Evolutionary conservation across 495 filamentous ascomycete species (phyloP).

Genomic region (Podospora pseudoanserina): DNA sequence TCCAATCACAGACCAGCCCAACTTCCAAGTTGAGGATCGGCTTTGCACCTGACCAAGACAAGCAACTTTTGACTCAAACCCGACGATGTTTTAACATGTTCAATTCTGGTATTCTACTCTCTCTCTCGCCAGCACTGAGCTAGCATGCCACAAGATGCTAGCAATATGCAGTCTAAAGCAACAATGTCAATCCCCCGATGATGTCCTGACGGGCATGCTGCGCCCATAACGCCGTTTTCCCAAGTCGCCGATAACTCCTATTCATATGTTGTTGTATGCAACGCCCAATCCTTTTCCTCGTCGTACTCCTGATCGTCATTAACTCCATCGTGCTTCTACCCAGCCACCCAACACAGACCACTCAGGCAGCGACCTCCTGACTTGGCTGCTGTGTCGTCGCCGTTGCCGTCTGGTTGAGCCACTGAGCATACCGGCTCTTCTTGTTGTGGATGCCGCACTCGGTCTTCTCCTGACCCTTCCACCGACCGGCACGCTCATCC

Average conservation of each 20-base stretch:
- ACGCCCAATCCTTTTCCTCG: neutral
- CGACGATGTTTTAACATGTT: neutral
- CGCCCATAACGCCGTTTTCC: neutral
- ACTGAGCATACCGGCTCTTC: constrained; percentile 84
- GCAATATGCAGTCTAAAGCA: neutral
- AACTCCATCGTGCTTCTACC: neutral
- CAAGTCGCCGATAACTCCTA: neutral
- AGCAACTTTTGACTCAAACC: neutral
- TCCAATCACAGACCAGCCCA: constrained; percentile 1
- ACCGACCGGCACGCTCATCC: constrained; percentile 94
- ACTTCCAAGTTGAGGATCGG: neutral
- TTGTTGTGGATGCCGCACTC: constrained; percentile 99
- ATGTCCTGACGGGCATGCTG: neutral
- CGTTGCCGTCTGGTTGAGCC: constrained; percentile 72
- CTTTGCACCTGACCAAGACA: neutral
- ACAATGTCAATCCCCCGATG: neutral
- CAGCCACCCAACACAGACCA: neutral
- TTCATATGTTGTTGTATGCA: neutral
- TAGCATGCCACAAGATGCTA: neutral
- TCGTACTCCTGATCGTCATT: neutral
- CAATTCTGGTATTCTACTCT: neutral
- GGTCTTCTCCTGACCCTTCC: constrained; percentile 92
- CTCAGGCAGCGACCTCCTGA: constrained; percentile 6
- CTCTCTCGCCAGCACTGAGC: neutral
- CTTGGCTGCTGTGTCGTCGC: constrained; percentile 30